Evolutionary conservation across 495 filamentous ascomycete genomes (phyloP), one percentile per base, ranked within the genome.

Genomic region (Aspergillus leporis): DNA sequence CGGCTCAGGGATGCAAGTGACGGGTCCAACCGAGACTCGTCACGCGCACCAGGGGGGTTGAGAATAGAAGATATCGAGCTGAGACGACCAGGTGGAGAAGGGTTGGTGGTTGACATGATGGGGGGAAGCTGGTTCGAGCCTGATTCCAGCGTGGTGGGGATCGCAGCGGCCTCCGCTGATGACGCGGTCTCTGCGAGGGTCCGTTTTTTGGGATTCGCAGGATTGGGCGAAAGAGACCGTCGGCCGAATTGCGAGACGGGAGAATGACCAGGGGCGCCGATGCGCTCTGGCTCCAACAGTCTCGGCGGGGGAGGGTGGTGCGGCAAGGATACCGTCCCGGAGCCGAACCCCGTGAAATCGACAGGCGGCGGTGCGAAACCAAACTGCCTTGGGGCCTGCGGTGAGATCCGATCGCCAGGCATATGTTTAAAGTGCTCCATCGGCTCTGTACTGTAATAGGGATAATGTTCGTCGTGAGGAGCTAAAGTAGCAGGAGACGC

Each of bases 41-140:
- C 72, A 23, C 70, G 73, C 32, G 60, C 57, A 47, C 66, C 62
- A 2, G 72, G 41, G 30, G 74, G 85, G 59, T 93, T 93, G 28
- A 95, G 74, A 46, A 95, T 89, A 3, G 90, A 91, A 32, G 85
- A 91, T 50, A 94, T 94, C 2, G 89, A 92, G 50, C 86, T 88
- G 1, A 92, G 73, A 4, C 90, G 84, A 51, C 72, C 72, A 3
- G 78, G 74, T 12, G 76, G 74, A 16, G 75, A 69, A 0, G 74
- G 70, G 36, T 81, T 74, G 18, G 60, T 66, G 0, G 72, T 70
- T 12, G 73, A 71, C 65, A 78, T 77, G 50, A 80, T 80, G 2
- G 77, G 77, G 23, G 77, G 77, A 8, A 80, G 64, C 52, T 78
- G 77, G 55, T 78, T 80, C 19, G 75, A 80, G 6, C 72, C 73